Conservation (phyloP, 2,329 filamentous ascomycete genomes). For the Botrytis medusae region DNA sequence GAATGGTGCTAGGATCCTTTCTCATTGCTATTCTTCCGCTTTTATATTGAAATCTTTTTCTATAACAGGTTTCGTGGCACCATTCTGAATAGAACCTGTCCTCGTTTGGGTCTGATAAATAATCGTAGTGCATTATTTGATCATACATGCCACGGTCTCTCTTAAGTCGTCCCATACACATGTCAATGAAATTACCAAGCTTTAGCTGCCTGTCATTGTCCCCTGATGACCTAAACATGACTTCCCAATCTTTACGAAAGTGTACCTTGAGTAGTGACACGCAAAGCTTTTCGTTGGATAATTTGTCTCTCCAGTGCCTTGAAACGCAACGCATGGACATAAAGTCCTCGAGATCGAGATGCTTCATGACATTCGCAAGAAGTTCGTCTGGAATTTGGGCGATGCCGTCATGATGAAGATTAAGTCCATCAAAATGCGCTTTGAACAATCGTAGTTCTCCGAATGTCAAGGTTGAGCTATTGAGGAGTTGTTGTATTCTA, state of each 20-base stretch:
- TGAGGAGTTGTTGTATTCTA: conserved; percentile 14
- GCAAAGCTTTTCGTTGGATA: conserved; percentile 27
- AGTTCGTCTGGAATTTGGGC: conserved; percentile 31
- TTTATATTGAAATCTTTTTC: neutral
- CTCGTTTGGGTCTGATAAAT: neutral
- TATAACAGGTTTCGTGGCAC: neutral
- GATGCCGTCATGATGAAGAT: conserved; percentile 4
- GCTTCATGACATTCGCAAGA: conserved; percentile 24
- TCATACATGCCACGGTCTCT: conserved; percentile 8
- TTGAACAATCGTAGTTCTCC: conserved; percentile 8
- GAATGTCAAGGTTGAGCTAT: conserved; percentile 3
- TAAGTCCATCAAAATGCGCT: conserved; percentile 20
- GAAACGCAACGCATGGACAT: conserved; percentile 31
- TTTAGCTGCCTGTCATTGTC: neutral
- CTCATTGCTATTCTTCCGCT: conserved; percentile 8
- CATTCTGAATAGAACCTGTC: neutral
- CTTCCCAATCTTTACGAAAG: conserved; percentile 24
- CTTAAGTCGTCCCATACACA: neutral
- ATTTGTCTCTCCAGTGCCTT: conserved; percentile 29
- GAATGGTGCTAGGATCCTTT: neutral
- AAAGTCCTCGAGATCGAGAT: conserved; percentile 34
- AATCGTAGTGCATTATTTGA: neutral
- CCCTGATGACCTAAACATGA: neutral
- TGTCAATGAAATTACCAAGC: neutral
- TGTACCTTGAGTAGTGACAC: conserved; percentile 26